Evolutionary conservation across 768 basidiomycete genomes (phyloP).

Genomic region (Pluteus cervinus): DNA sequence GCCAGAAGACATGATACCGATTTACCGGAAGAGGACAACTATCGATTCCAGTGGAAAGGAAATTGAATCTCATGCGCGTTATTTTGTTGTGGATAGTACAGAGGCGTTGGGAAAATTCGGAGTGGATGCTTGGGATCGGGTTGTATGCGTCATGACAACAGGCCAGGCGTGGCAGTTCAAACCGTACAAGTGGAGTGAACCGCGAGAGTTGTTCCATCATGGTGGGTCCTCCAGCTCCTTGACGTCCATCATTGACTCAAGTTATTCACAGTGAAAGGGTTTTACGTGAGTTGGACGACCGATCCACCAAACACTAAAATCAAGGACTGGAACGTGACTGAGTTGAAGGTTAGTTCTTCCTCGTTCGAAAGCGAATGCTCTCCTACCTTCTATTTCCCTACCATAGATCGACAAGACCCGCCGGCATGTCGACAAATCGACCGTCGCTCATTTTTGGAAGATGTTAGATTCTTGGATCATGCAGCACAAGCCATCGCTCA

Average conservation of each 20-base stretch:
- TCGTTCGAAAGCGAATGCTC: not conserved
- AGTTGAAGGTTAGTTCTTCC: conserved; percentile 63
- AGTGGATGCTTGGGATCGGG: conserved; percentile 92
- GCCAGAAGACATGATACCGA: conserved; percentile 81
- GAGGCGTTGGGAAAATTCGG: conserved; percentile 92
- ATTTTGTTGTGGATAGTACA: conserved; percentile 87
- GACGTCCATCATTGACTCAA: not conserved
- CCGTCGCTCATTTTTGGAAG: conserved; percentile 96
- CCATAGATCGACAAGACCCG: conserved; percentile 81
- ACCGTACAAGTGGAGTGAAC: conserved; percentile 96
- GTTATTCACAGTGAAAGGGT: conserved; percentile 71
- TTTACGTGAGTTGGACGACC: conserved; percentile 93
- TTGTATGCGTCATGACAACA: conserved; percentile 97
- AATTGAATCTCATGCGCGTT: conserved; percentile 50
- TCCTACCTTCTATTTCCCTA: conserved; percentile 1
- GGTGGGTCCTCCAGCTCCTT: conserved; percentile 39
- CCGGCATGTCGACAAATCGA: conserved; percentile 90
- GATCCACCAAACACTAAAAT: conserved; percentile 86
- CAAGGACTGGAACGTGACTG: conserved; percentile 96
- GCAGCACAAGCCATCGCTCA: conserved; percentile 73
- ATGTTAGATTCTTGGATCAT: conserved; percentile 82
- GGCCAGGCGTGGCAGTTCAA: conserved; percentile 98
- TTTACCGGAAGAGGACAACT: conserved; percentile 76
- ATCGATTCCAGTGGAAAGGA: conserved; percentile 64
- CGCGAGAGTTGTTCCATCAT: conserved; percentile 87